Conservation (phyloP, 2,329 filamentous ascomycete species). For the Colletotrichum cuscutae region DNA sequence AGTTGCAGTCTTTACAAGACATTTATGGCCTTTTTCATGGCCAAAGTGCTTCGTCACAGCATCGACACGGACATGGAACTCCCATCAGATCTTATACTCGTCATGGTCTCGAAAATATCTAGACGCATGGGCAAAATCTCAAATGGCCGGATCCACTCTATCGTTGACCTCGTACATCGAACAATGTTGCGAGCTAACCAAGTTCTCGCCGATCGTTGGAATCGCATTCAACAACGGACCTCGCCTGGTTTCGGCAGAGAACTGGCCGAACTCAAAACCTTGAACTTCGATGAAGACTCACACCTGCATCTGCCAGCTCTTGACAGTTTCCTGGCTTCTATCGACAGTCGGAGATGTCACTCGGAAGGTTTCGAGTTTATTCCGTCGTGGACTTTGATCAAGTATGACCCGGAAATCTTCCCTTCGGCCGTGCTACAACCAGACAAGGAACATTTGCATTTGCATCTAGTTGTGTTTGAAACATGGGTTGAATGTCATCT, state of each 20-base stretch:
- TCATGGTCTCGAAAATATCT: slow-evolving; percentile 56
- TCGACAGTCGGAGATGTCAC: not conserved
- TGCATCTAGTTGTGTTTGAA: slow-evolving; percentile 51
- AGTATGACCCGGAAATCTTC: not conserved
- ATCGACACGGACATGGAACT: slow-evolving; percentile 18
- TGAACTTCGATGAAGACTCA: slow-evolving; percentile 36
- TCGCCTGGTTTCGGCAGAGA: not conserved
- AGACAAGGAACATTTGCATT: not conserved
- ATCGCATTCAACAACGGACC: not conserved
- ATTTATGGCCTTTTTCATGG: slow-evolving; percentile 60
- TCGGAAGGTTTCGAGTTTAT: not conserved
- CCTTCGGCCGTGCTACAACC: not conserved
- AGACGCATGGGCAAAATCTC: slow-evolving; percentile 54
- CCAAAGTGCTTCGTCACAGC: slow-evolving; percentile 44
- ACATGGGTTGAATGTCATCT: slow-evolving; percentile 47
- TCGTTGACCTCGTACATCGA: not conserved
- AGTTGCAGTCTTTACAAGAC: slow-evolving; percentile 54
- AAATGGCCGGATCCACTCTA: slow-evolving; percentile 2
- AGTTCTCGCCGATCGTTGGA: not conserved
- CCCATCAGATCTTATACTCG: slow-evolving; percentile 44
- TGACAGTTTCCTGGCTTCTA: not conserved
- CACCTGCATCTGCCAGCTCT: slow-evolving; percentile 1
- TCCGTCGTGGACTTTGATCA: not conserved
- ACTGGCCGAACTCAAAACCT: not conserved
- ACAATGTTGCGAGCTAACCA: not conserved